phyloP scores from a whole-genome alignment of 164 flowering plant genomes.

The Vitis rupestris region DNA sequence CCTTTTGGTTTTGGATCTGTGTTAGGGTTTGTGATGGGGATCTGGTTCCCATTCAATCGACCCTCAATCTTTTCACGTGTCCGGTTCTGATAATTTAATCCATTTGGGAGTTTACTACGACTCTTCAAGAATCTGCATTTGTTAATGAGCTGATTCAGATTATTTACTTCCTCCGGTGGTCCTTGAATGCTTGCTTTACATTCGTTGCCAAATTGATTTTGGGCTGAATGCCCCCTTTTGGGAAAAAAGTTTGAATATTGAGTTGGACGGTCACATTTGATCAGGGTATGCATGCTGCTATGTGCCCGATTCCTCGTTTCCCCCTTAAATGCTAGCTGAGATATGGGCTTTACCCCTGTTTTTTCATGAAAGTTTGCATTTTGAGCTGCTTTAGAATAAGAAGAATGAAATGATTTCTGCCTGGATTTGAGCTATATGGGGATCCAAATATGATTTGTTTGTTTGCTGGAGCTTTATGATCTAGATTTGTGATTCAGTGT shows the following conservation, averaged over 20 bases:
- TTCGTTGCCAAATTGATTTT: neutral
- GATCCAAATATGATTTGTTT: neutral
- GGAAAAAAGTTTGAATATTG: neutral
- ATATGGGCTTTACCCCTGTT: neutral
- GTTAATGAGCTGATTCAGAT: slow-evolving; percentile 10
- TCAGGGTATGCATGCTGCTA: slow-evolving; percentile 4
- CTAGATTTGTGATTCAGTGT: neutral
- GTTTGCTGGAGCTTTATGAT: neutral
- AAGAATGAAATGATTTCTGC: neutral
- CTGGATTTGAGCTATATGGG: neutral
- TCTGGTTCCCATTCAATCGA: slow-evolving; percentile 12
- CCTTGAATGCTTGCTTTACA: slow-evolving; percentile 5
- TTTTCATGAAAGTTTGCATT: slow-evolving; percentile 7
- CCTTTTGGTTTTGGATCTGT: slow-evolving; percentile 26
- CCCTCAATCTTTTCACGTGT: slow-evolving; percentile 2
- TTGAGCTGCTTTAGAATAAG: neutral
- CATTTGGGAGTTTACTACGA: neutral
- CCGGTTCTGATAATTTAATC: neutral
- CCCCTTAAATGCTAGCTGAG: neutral
- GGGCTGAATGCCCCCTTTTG: neutral
- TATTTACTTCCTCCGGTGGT: slow-evolving; percentile 21
- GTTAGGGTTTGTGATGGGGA: slow-evolving; percentile 22
- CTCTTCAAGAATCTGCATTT: slow-evolving; percentile 12
- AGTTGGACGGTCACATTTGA: neutral
- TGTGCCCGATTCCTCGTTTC: neutral